phyloP scores from a whole-genome alignment of 1,284 basidiomycete genomes.

The Sporisorium reilianum region DNA sequence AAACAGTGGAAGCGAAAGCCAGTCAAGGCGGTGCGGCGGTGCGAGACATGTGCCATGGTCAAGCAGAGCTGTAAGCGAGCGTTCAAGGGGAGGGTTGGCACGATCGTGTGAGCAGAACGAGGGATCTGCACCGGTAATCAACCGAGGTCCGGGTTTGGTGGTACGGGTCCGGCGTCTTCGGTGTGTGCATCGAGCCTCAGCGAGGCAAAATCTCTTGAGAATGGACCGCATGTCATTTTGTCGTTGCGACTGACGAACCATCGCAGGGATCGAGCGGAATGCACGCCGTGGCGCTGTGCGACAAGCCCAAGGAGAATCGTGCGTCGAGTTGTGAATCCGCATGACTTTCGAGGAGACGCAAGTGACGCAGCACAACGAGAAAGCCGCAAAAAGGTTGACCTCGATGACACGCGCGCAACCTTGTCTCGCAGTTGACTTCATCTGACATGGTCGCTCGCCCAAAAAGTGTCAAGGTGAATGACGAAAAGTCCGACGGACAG shows the following conservation, averaged over 20 bases:
- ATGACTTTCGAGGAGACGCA: background rate
- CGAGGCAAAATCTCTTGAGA: background rate
- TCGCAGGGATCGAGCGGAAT: background rate
- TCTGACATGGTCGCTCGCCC: too few relatives aligned
- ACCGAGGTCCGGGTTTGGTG: background rate
- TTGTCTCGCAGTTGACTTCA: background rate
- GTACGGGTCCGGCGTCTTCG: background rate
- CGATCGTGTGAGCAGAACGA: slow-evolving; percentile 4
- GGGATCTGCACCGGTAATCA: background rate
- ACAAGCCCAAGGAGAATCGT: too few relatives aligned
- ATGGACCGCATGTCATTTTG: background rate
- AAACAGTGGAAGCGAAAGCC: too few relatives aligned
- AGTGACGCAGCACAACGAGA: background rate
- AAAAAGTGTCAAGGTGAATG: too few relatives aligned
- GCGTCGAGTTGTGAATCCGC: background rate
- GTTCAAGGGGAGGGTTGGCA: background rate
- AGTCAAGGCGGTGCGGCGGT: too few relatives aligned
- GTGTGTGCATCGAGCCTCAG: too few relatives aligned
- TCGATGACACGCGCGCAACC: background rate
- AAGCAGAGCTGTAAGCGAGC: background rate
- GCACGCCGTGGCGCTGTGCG: background rate
- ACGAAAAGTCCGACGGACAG: too few relatives aligned
- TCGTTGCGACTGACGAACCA: background rate
- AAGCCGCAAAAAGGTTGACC: background rate
- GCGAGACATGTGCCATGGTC: too few relatives aligned